Evolutionary conservation across 2,329 filamentous ascomycete species (phyloP).

Genomic region (Scedosporium apiospermum): DNA sequence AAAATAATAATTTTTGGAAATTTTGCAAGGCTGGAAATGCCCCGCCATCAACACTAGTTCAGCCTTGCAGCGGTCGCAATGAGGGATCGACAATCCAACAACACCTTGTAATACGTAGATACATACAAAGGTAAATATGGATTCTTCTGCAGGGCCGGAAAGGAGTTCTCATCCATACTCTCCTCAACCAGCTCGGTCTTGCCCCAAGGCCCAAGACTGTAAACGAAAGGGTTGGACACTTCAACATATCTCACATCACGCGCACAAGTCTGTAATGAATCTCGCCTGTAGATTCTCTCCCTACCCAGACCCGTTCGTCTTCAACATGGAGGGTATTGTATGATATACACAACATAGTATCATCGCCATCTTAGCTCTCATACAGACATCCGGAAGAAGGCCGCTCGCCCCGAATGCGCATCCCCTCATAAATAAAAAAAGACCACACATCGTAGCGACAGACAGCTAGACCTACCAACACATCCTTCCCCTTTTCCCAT

Average conservation of each 20-base stretch:
- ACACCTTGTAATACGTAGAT: background rate
- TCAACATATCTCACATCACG: no score
- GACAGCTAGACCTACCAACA: background rate
- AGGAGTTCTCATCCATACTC: background rate
- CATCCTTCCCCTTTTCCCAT: background rate
- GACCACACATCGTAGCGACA: background rate
- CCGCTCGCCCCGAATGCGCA: background rate
- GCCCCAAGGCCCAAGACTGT: no score
- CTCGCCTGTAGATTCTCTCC: background rate
- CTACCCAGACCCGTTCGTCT: background rate
- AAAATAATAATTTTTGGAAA: conserved; percentile 1
- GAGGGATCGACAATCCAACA: background rate
- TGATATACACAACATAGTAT: background rate
- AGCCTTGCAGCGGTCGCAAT: background rate
- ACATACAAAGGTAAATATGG: background rate
- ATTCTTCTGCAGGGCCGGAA: background rate
- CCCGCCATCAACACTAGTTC: conserved; percentile 1
- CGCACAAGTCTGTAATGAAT: background rate
- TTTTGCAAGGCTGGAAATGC: conserved; percentile 2
- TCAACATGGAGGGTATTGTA: background rate
- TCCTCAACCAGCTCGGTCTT: no score
- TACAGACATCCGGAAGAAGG: background rate
- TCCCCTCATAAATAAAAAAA: background rate
- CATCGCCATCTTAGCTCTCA: background rate
- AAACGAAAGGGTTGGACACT: no score